These are phyloP conservation scores for Phytophthora agathidicida DNA, from an alignment of 352 stramenopile genomes.

Conservation along the genomic window DNA sequence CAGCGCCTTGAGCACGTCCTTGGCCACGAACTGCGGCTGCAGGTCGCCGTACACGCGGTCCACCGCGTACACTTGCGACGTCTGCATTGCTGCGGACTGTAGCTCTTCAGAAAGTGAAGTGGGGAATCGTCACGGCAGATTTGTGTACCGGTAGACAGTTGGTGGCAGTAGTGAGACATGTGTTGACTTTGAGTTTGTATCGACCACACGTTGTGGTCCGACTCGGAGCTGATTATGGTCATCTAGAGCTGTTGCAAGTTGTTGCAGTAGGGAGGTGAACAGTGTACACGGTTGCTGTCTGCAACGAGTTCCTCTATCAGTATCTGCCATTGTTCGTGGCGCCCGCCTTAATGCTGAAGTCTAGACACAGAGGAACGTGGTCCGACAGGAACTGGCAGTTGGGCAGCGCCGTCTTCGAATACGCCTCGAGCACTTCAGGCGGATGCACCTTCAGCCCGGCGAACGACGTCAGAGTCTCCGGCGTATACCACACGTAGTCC, in stretches of 20 bases:
- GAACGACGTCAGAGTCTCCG: slow-evolving; percentile 92
- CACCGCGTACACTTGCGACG: slow-evolving; percentile 85
- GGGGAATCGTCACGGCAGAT: background rate
- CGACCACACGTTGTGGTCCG: background rate
- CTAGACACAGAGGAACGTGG: slow-evolving; percentile 94
- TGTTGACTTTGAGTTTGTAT: slow-evolving; percentile 15
- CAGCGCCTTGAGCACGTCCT: slow-evolving; percentile 87
- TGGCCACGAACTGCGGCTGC: slow-evolving; percentile 82
- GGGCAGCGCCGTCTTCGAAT: slow-evolving; percentile 92
- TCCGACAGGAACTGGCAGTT: slow-evolving; percentile 97
- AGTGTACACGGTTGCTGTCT: background rate
- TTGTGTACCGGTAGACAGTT: slow-evolving; percentile 13
- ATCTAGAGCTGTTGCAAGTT: background rate
- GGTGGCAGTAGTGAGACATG: slow-evolving; percentile 19
- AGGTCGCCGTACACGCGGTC: slow-evolving; percentile 90
- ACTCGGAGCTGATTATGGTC: slow-evolving; percentile 23
- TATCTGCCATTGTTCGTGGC: slow-evolving; percentile 52
- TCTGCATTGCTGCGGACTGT: slow-evolving; percentile 74
- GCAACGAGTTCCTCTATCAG: slow-evolving; percentile 43
- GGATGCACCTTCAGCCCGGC: slow-evolving; percentile 94
- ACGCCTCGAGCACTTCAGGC: slow-evolving; percentile 87
- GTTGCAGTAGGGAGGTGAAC: background rate
- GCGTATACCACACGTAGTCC: slow-evolving; percentile 99
- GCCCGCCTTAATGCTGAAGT: slow-evolving; percentile 85
- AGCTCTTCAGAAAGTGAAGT: slow-evolving; percentile 3